Conservation (phyloP, 2,329 filamentous ascomycete genomes). For the Fusarium pseudonygamai region DNA sequence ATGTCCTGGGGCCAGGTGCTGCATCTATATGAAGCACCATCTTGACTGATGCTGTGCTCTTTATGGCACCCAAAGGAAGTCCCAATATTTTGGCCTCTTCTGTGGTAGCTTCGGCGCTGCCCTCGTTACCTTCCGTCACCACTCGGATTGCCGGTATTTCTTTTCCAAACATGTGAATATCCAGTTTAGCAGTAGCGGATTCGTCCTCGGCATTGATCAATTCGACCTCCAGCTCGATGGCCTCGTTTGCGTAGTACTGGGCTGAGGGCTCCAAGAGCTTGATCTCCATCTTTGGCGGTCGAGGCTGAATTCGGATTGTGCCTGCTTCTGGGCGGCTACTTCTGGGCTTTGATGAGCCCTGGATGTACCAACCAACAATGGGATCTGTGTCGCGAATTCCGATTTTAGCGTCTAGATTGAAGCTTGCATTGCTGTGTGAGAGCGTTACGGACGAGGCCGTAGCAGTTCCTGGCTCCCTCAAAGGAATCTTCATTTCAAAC, state of each 20-base stretch:
- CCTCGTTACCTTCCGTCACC: slow-evolving; percentile 47
- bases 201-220: slow-evolving; percentile 86
- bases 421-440: slow-evolving; percentile 69
- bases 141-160: slow-evolving; percentile 59
- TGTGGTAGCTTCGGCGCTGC: slow-evolving; percentile 46
- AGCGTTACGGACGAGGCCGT: slow-evolving; percentile 72
- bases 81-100: slow-evolving; percentile 57
- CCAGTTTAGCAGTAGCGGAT: slow-evolving; percentile 75
- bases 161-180: slow-evolving; percentile 72
- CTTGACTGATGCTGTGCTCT: slow-evolving; percentile 54
- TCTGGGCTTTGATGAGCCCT: slow-evolving; percentile 54
- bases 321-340: slow-evolving; percentile 61
- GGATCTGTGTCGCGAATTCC: slow-evolving; percentile 56
- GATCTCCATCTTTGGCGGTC: slow-evolving; percentile 91
- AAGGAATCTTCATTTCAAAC: slow-evolving; percentile 75
- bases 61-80: slow-evolving; percentile 58
- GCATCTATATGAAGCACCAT: slow-evolving; percentile 61
- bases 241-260: slow-evolving; percentile 88
- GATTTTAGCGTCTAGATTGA: slow-evolving; percentile 74
- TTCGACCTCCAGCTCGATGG: slow-evolving; percentile 72
- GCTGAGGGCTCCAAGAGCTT: slow-evolving; percentile 67
- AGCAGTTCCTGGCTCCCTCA: slow-evolving; percentile 85
- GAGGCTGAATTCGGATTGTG: slow-evolving; percentile 78
- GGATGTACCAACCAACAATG: slow-evolving; percentile 61
- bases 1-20: slow-evolving; percentile 60